phyloP scores from a whole-genome alignment of 257 asterid genomes.

The Salvia rosmarinus region DNA sequence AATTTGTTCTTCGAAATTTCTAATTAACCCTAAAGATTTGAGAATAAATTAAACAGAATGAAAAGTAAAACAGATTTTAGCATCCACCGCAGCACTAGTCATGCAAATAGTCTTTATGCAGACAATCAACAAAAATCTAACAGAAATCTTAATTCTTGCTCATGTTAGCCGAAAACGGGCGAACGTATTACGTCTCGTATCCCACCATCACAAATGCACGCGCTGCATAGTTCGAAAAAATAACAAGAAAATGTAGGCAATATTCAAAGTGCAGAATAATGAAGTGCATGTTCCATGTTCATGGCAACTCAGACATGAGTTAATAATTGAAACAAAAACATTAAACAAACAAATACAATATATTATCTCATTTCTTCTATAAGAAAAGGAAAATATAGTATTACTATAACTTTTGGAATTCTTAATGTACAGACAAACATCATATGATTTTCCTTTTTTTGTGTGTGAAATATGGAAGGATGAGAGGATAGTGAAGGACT shows the following conservation, averaged over 20 bases:
- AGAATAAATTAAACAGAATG: not conserved
- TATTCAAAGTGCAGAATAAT: not conserved
- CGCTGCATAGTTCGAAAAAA: too few species aligned
- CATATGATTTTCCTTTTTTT: not conserved
- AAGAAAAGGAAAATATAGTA: not conserved
- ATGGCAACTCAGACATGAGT: not conserved
- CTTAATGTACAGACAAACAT: slow-evolving; percentile 33
- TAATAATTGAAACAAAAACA: not conserved
- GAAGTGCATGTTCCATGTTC: not conserved
- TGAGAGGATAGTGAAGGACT: slow-evolving; percentile 13
- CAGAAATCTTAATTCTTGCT: not conserved
- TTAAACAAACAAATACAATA: not conserved
- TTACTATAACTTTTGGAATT: slow-evolving; percentile 11
- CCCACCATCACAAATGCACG: too few species aligned
- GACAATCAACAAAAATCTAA: not conserved
- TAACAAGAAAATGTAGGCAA: not conserved
- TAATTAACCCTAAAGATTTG: too few species aligned
- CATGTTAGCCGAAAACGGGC: not conserved
- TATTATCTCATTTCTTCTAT: slow-evolving; percentile 1
- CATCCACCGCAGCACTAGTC: not conserved
- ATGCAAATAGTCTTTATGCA: not conserved
- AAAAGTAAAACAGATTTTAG: not conserved
- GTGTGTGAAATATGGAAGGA: not conserved
- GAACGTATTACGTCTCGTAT: too few species aligned
- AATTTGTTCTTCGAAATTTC: too few species aligned